phyloP scores from a whole-genome alignment of 1,139 yeast species.

The Sugiyamaella neomexicana region DNA sequence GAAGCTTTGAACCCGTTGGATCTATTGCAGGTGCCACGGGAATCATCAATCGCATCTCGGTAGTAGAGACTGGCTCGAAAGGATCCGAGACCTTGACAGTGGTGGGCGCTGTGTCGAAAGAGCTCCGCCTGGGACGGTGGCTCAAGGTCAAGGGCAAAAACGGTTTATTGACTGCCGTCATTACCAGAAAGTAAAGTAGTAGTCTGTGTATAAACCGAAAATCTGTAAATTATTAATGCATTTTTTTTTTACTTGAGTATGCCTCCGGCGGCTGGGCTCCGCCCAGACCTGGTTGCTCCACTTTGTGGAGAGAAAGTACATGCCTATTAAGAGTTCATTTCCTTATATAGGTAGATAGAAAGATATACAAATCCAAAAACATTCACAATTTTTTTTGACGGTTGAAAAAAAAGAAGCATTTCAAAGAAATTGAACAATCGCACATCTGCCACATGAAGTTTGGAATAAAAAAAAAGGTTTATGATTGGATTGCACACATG shows the following conservation, averaged over 20 bases:
- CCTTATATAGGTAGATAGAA: constrained; percentile 15
- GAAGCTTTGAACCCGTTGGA: constrained; percentile 59
- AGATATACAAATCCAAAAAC: constrained; percentile 15
- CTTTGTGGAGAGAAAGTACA: neutral
- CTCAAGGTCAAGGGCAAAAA: constrained; percentile 35
- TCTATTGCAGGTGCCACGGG: constrained; percentile 64
- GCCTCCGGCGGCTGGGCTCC: constrained; percentile 1
- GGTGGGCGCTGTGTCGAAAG: constrained; percentile 72
- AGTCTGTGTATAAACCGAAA: neutral
- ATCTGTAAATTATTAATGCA: constrained; percentile 15
- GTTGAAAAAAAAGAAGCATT: constrained; percentile 7
- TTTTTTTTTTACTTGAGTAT: neutral
- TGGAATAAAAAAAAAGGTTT: constrained; percentile 6
- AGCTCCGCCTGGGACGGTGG: constrained; percentile 90
- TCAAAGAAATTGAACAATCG: constrained; percentile 1
- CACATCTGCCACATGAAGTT: constrained; percentile 11
- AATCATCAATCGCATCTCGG: constrained; percentile 66
- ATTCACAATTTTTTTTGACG: constrained; percentile 10
- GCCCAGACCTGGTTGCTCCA: neutral
- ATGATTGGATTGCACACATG: constrained; percentile 9
- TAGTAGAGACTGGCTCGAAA: constrained; percentile 57
- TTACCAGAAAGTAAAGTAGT: constrained; percentile 2
- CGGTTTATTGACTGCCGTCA: constrained; percentile 28
- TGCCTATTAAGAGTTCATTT: constrained; percentile 18
- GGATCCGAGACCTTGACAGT: constrained; percentile 54